These are phyloP conservation scores for Mycena kentingensis DNA, from an alignment of 768 basidiomycete genomes.

Conservation along the genomic window DNA sequence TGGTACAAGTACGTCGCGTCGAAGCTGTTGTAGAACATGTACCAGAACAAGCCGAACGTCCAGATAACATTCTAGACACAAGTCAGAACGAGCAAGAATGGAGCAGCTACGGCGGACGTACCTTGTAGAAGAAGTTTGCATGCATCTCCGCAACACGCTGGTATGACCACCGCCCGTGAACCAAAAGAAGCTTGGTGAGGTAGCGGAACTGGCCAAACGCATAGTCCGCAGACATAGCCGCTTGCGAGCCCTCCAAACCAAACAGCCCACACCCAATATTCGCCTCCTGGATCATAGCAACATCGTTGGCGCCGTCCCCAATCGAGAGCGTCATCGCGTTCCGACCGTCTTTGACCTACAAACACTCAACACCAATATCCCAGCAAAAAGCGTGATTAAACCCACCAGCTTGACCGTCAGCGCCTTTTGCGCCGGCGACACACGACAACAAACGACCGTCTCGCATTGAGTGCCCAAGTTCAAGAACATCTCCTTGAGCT, in stretches of 20 bases:
- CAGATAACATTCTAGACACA: constrained; percentile 78
- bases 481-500: constrained; percentile 84
- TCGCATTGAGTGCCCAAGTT: constrained; percentile 95
- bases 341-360: constrained; percentile 89
- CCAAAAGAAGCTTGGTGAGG: constrained; percentile 85
- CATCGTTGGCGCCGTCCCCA: constrained; percentile 97
- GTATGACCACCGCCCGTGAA: constrained; percentile 98
- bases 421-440: constrained; percentile 98
- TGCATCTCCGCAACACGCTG: constrained; percentile 96
- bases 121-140: constrained; percentile 98
- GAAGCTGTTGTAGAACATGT: constrained; percentile 88
- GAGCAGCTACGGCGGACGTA: constrained; percentile 32
- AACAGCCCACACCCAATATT: constrained; percentile 94
- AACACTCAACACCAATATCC: constrained; percentile 11
- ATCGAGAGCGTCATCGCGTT: constrained; percentile 97
- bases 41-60: constrained; percentile 96
- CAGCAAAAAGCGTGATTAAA: constrained; percentile 18
- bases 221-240: constrained; percentile 98
- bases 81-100: constrained; percentile 3
- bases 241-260: constrained; percentile 95
- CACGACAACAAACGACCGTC: constrained; percentile 97
- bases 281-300: constrained; percentile 99
- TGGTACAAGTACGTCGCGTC: constrained; percentile 94
- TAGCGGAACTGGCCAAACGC: constrained; percentile 98
- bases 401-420: constrained; percentile 87